phyloP scores from a whole-genome alignment of 495 filamentous ascomycete species.

The Xylaria telfairii region DNA sequence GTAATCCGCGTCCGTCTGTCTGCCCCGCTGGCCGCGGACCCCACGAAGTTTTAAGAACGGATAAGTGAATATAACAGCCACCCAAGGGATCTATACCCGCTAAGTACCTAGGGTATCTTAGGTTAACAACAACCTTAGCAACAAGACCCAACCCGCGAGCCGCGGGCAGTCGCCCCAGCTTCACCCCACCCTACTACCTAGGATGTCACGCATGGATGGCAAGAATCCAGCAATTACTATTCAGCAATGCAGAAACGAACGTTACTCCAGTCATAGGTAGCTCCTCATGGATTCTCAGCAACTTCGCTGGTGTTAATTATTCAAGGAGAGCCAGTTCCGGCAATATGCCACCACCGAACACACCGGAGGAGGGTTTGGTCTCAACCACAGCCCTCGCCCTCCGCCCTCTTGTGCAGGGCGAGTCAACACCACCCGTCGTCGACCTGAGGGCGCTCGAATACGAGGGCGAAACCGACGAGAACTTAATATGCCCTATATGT shows the following conservation, averaged over 20 bases:
- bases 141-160: neutral
- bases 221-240: neutral
- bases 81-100: too few relatives aligned
- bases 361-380: conserved; percentile 42
- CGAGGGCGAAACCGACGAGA: conserved; percentile 70
- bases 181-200: neutral
- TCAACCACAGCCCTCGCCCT: conserved; percentile 31
- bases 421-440: conserved; percentile 29
- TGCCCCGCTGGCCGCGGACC: too few relatives aligned
- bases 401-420: conserved; percentile 26
- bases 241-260: neutral
- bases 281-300: neutral
- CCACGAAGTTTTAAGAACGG: too few relatives aligned
- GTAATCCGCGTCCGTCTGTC: too few relatives aligned
- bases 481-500: conserved; percentile 85
- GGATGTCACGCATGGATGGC: neutral
- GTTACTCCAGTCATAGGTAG: neutral
- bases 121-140: too few relatives aligned
- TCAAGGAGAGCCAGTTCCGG: neutral
- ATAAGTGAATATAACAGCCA: too few relatives aligned
- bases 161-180: neutral
- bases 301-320: neutral
- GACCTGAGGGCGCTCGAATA: conserved; percentile 78
- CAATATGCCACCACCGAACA: conserved; percentile 44
- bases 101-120: too few relatives aligned